A percentile compares a stretch with the other conserved stretches of the same genome.
These are phyloP conservation scores for Brassica napus DNA, from an alignment of 345 rosid species.

Conservation along the genomic window DNA sequence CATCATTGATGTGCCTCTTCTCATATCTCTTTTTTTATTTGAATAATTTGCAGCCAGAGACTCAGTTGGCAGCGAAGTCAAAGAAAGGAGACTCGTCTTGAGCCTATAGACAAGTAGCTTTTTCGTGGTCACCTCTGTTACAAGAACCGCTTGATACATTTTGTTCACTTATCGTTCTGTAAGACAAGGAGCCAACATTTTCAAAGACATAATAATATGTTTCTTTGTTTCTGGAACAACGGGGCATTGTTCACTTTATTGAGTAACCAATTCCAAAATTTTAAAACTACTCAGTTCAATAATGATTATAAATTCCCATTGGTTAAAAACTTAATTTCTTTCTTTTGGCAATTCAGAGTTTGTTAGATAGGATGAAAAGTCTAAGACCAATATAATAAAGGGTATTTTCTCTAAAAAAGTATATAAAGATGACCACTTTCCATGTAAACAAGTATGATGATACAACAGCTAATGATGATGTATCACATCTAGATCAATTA, in stretches of 20 bases:
- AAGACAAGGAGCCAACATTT: constrained; percentile 11
- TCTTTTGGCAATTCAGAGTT: too few relatives aligned
- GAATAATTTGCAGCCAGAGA: constrained; percentile 62
- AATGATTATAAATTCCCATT: background rate
- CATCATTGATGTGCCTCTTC: background rate
- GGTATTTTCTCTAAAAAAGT: too few relatives aligned
- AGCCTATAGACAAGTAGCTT: background rate
- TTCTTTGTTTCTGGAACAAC: background rate
- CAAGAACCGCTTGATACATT: constrained; percentile 5
- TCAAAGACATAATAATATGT: background rate
- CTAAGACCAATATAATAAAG: too few relatives aligned
- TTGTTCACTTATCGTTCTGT: constrained; percentile 8
- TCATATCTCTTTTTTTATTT: background rate
- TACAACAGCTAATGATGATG: too few relatives aligned
- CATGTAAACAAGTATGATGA: too few relatives aligned
- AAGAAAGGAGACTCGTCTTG: constrained; percentile 49
- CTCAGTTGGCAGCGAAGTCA: constrained; percentile 75
- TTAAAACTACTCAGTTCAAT: background rate
- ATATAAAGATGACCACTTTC: too few relatives aligned
- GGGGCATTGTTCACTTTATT: background rate
- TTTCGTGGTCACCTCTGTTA: background rate
- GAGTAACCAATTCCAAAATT: background rate
- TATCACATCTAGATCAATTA: too few relatives aligned
- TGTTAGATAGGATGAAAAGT: too few relatives aligned
- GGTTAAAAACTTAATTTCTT: too few relatives aligned